Evolutionary conservation across 306 rosid species (phyloP), one percentile per base, ranked within the genome.

Genomic region (Quercus alba): DNA sequence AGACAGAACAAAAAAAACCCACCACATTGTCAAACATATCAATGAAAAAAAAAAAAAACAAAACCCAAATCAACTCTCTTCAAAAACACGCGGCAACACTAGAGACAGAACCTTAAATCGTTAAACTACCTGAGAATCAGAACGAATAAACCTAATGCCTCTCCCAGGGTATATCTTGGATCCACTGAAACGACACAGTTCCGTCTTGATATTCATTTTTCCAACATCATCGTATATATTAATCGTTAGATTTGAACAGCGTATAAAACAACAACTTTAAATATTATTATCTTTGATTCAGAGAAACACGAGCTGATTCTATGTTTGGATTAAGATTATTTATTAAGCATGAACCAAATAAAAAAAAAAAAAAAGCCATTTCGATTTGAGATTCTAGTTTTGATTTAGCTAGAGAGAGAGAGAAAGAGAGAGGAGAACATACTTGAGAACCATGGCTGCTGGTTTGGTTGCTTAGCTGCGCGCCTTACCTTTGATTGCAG

Each of bases 361-460:
- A 8, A 2, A 8, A n/a, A n/a, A n/a, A n/a, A n/a, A n/a, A n/a
- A 41, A 2, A 8, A 41, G 11, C 8, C 46, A 41, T 41, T 41
- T 41, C 46, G 1, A 8, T 8, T 41, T 41, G 46, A 41, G 3
- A 41, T 41, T 12, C 11, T 41, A 41, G 46, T 41, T 41, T 2
- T 41, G 46, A 41, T 41, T 41, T 8, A 41, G 46, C 46, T 10
- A 14, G 12, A 57, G 12, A 1, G 30, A 54, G 23, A n/a, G n/a
- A 52, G 28, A 35, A 18, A 25, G 25, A 35, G 54, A n/a, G n/a
- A n/a, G n/a, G n/a, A n/a, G 41, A 51, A 70, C 89, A 6, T 52
- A 91, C 97, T 93, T 93, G 85, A 93, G 91, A 86, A 93, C 96
- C 97, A 93, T 93, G 85, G 89, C 88, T 75, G 87, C 82, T 69